These are phyloP conservation scores for Leishmania arabica DNA, from an alignment of 208 protist species.

Conservation along the genomic window DNA sequence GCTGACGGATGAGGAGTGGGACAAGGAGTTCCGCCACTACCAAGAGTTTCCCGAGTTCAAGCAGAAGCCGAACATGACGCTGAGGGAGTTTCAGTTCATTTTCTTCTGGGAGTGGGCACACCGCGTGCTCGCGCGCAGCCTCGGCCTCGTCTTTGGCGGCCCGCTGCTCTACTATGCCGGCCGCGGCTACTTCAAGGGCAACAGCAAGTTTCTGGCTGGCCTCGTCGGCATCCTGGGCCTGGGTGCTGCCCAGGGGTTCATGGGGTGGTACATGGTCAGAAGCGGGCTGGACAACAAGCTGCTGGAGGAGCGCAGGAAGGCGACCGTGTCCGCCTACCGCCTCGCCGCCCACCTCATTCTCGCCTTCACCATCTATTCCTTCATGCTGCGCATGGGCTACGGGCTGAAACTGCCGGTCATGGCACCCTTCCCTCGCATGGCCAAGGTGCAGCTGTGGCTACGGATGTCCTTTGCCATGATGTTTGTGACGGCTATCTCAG, in stretches of 20 bases:
- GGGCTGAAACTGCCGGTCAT: conserved; percentile 60
- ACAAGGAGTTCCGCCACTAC: conserved; percentile 96
- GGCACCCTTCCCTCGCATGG: conserved; percentile 40
- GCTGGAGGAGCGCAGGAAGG: conserved; percentile 77
- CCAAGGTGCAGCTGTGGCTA: conserved; percentile 50
- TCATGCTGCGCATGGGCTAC: conserved; percentile 83
- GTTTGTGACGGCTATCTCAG: conserved; percentile 83
- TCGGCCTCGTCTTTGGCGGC: conserved; percentile 91
- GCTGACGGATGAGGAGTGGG: conserved; percentile 92
- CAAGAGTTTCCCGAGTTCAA: conserved; percentile 96
- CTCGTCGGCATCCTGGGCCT: conserved; percentile 65
- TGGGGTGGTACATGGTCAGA: conserved; percentile 98
- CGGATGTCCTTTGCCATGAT: conserved; percentile 66
- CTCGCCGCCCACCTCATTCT: conserved; percentile 94
- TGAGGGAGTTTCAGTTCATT: conserved; percentile 97
- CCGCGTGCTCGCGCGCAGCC: conserved; percentile 89
- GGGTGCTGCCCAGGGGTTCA: conserved; percentile 86
- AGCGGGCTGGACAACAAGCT: conserved; percentile 92
- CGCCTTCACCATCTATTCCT: conserved; percentile 94
- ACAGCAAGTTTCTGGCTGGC: conserved; percentile 44
- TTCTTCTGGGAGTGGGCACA: conserved; percentile 98
- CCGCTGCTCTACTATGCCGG: conserved; percentile 90
- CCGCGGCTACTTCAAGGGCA: conserved; percentile 59
- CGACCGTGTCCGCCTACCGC: conserved; percentile 86
- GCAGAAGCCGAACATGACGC: conserved; percentile 93